Evolutionary conservation across 495 filamentous ascomycete genomes (phyloP).

Genomic region (Hyaloscypha hepaticicola): DNA sequence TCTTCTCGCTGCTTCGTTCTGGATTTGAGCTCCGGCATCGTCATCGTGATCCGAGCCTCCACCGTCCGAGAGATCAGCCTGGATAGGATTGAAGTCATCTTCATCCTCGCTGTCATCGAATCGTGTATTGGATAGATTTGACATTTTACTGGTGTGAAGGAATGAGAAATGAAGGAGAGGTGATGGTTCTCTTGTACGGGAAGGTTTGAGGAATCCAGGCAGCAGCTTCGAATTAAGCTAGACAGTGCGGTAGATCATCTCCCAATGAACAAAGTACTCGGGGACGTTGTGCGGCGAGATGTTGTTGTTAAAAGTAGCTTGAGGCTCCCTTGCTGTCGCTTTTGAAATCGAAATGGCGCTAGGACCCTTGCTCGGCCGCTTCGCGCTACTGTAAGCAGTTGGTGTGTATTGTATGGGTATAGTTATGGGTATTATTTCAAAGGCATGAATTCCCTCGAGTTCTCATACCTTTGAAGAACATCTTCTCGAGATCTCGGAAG

Average conservation of each 20-base stretch:
- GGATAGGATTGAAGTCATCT: slow-evolving; percentile 77
- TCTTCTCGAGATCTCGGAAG: too few relatives aligned
- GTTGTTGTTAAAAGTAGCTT: not conserved
- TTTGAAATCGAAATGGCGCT: not conserved
- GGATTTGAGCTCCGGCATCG: slow-evolving; percentile 27
- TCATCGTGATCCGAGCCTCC: slow-evolving; percentile 40
- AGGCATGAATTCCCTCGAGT: too few relatives aligned
- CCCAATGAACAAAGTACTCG: too few relatives aligned
- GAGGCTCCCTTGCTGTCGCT: not conserved
- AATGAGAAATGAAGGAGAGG: slow-evolving; percentile 9
- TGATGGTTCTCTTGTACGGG: slow-evolving; percentile 2
- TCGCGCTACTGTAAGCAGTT: too few relatives aligned
- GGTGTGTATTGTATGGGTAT: too few relatives aligned
- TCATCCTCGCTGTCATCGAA: slow-evolving; percentile 71
- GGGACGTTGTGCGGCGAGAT: too few relatives aligned
- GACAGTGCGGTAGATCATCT: too few relatives aligned
- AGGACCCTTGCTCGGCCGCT: not conserved
- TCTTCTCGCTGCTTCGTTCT: slow-evolving; percentile 29
- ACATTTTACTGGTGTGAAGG: too few relatives aligned
- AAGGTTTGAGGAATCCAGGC: too few relatives aligned
- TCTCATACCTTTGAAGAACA: too few relatives aligned
- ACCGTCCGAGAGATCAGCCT: slow-evolving; percentile 65
- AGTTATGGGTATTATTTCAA: too few relatives aligned
- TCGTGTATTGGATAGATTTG: slow-evolving; percentile 51
- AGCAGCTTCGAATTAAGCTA: too few relatives aligned